Percentiles rank a stretch among this genome's conserved stretches.
Evolutionary conservation across 2,329 filamentous ascomycete species (phyloP).

Genomic region (Aspergillus floridensis): DNA sequence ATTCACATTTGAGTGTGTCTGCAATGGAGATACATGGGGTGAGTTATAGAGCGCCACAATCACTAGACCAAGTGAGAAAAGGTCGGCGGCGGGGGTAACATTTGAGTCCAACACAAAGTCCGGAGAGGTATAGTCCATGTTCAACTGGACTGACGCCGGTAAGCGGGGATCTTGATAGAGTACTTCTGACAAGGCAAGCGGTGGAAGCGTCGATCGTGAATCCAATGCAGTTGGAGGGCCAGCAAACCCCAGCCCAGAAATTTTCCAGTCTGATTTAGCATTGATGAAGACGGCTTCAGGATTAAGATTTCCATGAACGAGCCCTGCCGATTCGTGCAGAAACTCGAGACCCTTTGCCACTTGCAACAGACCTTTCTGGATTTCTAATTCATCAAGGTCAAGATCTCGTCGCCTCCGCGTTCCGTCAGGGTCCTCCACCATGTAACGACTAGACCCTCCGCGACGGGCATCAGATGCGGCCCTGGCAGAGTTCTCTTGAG

Average conservation of each 20-base stretch:
- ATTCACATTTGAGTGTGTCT: slow-evolving; percentile 74
- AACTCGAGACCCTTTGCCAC: slow-evolving; percentile 94
- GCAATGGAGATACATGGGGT: slow-evolving; percentile 84
- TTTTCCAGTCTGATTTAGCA: slow-evolving; percentile 97
- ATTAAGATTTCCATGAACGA: slow-evolving; percentile 92
- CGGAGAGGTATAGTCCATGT: slow-evolving; percentile 89
- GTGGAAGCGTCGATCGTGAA: slow-evolving; percentile 70
- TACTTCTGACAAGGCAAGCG: slow-evolving; percentile 78
- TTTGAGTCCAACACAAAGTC: slow-evolving; percentile 93
- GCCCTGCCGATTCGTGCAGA: slow-evolving; percentile 86
- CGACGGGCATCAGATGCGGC: slow-evolving; percentile 43
- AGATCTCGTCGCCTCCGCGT: slow-evolving; percentile 72
- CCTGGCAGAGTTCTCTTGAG: slow-evolving; percentile 70
- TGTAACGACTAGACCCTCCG: slow-evolving; percentile 72
- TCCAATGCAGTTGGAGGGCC: slow-evolving; percentile 74
- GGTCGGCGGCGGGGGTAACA: slow-evolving; percentile 77
- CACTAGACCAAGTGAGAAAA: slow-evolving; percentile 88
- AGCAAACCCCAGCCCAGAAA: slow-evolving; percentile 89
- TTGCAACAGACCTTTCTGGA: slow-evolving; percentile 92
- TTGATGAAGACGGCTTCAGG: slow-evolving; percentile 94
- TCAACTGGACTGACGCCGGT: slow-evolving; percentile 78
- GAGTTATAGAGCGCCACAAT: slow-evolving; percentile 90
- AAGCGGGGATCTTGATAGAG: slow-evolving; percentile 82
- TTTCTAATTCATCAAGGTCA: slow-evolving; percentile 94
- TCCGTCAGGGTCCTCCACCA: slow-evolving; percentile 75